These are phyloP conservation scores for Candida glaebosa DNA, from an alignment of 805 yeast species.

Conservation along the genomic window DNA sequence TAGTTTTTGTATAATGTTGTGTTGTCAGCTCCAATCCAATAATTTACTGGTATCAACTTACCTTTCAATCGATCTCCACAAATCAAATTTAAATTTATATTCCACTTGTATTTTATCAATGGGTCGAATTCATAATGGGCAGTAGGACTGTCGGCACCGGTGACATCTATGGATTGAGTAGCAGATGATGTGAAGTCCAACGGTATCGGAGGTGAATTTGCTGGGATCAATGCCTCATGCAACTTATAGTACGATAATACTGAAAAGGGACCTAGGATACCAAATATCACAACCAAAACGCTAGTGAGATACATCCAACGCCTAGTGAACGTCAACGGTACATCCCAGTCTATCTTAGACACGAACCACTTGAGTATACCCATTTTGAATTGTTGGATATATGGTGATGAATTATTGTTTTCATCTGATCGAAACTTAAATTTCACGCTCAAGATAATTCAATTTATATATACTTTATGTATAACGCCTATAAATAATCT, in stretches of 20 bases:
- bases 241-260: slow-evolving; percentile 32
- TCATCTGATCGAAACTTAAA: too few species aligned
- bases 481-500: slow-evolving; percentile 1
- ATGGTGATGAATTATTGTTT: too few species aligned
- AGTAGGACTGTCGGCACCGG: slow-evolving; percentile 1
- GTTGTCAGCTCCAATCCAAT: slow-evolving; percentile 1
- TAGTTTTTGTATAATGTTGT: slow-evolving; percentile 8
- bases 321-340: slow-evolving; percentile 20
- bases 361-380: background rate
- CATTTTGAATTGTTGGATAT: background rate
- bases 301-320: slow-evolving; percentile 22
- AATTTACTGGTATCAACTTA: slow-evolving; percentile 2
- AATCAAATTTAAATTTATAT: slow-evolving; percentile 6
- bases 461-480: background rate
- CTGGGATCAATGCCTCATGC: slow-evolving; percentile 32
- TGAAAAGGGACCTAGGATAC: slow-evolving; percentile 33
- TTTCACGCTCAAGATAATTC: too few species aligned
- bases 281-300: slow-evolving; percentile 18
- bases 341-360: slow-evolving; percentile 5
- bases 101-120: slow-evolving; percentile 3
- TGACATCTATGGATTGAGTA: slow-evolving; percentile 2
- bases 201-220: slow-evolving; percentile 9
- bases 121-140: slow-evolving; percentile 8
- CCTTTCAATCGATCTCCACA: slow-evolving; percentile 6
- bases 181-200: slow-evolving; percentile 6